These are phyloP conservation scores for sunflower (Helianthus annuus) DNA, from an alignment of 129 eudicot species.

Conservation along the genomic window DNA sequence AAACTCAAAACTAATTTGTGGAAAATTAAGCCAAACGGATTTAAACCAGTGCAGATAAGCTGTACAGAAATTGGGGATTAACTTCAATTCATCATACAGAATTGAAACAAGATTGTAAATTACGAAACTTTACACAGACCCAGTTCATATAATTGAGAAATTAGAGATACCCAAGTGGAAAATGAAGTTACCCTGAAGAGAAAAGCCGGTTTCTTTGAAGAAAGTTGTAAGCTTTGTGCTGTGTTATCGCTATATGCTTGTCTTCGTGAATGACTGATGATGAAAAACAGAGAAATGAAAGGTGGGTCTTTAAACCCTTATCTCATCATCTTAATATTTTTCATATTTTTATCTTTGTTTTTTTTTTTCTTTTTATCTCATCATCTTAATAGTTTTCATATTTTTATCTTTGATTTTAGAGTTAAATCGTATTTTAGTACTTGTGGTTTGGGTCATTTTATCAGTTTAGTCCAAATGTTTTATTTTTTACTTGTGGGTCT, in stretches of 20 bases:
- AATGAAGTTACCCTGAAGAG: conserved; percentile 17
- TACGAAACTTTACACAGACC: conserved; percentile 5
- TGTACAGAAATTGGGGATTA: conserved; percentile 14
- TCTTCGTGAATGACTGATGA: conserved; percentile 26
- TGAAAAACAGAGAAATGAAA: conserved; percentile 60
- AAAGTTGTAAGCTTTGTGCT: conserved; percentile 6
- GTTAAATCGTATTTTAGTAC: too few relatives aligned
- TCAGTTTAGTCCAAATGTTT: too few relatives aligned
- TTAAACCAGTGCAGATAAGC: background rate
- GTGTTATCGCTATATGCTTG: conserved; percentile 9
- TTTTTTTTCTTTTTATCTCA: conserved; percentile 76
- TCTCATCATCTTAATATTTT: conserved; percentile 44
- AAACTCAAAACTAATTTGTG: background rate
- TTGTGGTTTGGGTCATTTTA: too few relatives aligned
- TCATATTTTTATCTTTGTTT: background rate
- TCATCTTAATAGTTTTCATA: conserved; percentile 26
- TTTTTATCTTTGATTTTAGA: background rate
- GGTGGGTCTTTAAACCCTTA: conserved; percentile 83
- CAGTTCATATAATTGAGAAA: conserved; percentile 21
- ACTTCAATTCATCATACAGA: conserved; percentile 22
- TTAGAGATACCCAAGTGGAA: conserved; percentile 21
- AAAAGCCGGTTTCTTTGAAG: conserved; percentile 16
- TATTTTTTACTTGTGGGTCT: too few relatives aligned
- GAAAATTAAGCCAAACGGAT: background rate
- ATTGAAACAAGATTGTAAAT: background rate